Conservation (phyloP, 805 yeast species). For the Saturnispora sanitii region DNA sequence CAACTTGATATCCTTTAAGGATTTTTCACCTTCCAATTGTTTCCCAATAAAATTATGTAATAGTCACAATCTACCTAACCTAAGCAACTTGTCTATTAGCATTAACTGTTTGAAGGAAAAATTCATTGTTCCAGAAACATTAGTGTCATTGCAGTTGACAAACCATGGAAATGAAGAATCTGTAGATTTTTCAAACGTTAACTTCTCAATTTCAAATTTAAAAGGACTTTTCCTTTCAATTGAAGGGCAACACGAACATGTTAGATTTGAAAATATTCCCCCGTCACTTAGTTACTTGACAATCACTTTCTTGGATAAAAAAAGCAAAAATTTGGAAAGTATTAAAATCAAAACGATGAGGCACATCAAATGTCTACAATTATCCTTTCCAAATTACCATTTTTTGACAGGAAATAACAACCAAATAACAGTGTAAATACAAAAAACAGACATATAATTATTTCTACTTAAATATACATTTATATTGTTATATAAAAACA, state of each 20-base stretch:
- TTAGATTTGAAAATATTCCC: background rate
- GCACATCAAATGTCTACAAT: background rate
- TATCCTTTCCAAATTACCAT: background rate
- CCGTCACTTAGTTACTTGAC: background rate
- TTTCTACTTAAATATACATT: too few relatives aligned
- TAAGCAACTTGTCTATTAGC: background rate
- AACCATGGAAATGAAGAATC: background rate
- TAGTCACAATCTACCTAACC: background rate
- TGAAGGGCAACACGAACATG: background rate
- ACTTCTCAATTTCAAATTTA: background rate
- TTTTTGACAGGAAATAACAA: background rate
- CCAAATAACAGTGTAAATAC: too few relatives aligned
- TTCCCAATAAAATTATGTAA: background rate
- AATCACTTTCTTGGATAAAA: background rate
- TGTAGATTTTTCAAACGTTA: background rate
- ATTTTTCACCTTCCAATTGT: background rate
- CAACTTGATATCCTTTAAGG: background rate
- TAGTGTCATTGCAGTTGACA: conserved; percentile 1
- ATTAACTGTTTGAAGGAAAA: background rate
- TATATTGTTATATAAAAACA: background rate
- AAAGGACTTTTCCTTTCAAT: background rate
- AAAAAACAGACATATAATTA: too few relatives aligned
- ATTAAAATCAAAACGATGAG: background rate
- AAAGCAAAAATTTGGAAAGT: background rate
- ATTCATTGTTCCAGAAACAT: background rate